These are phyloP conservation scores for Salix purpurea DNA, from an alignment of 345 rosid species.

Conservation along the genomic window DNA sequence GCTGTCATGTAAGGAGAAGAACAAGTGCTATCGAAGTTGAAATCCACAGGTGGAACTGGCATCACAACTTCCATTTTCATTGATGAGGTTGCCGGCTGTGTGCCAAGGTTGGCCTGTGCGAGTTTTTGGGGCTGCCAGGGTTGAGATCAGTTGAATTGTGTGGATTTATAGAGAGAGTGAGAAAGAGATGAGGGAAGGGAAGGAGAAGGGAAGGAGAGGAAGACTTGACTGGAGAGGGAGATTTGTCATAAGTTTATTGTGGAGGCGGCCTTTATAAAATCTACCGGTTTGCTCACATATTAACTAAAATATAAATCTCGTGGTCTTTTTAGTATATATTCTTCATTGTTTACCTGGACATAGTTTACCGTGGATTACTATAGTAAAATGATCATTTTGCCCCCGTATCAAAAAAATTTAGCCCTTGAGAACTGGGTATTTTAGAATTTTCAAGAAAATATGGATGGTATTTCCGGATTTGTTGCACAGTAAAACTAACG, in stretches of 20 bases:
- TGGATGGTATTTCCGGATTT: too few relatives aligned
- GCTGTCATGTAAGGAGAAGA: constrained; percentile 97
- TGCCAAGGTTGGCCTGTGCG: neutral
- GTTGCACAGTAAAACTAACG: too few relatives aligned
- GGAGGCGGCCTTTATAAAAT: constrained; percentile 54
- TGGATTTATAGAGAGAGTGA: constrained; percentile 2
- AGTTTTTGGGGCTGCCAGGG: neutral
- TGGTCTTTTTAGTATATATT: too few relatives aligned
- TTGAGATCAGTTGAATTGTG: neutral
- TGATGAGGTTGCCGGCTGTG: constrained; percentile 1
- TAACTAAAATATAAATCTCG: too few relatives aligned
- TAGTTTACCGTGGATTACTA: too few relatives aligned
- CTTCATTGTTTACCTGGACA: too few relatives aligned
- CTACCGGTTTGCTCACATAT: neutral
- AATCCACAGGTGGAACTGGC: constrained; percentile 38
- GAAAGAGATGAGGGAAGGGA: neutral
- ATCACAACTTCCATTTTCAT: constrained; percentile 52
- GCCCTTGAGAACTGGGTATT: too few relatives aligned
- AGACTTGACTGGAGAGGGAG: constrained; percentile 7
- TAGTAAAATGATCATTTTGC: too few relatives aligned
- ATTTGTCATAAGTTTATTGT: constrained; percentile 8
- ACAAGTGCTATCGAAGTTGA: constrained; percentile 72
- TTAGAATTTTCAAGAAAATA: too few relatives aligned
- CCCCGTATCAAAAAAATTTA: too few relatives aligned
- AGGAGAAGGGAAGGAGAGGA: constrained; percentile 13